phyloP scores from a whole-genome alignment of 2,329 filamentous ascomycete genomes.

The Neofusicoccum ribis region DNA sequence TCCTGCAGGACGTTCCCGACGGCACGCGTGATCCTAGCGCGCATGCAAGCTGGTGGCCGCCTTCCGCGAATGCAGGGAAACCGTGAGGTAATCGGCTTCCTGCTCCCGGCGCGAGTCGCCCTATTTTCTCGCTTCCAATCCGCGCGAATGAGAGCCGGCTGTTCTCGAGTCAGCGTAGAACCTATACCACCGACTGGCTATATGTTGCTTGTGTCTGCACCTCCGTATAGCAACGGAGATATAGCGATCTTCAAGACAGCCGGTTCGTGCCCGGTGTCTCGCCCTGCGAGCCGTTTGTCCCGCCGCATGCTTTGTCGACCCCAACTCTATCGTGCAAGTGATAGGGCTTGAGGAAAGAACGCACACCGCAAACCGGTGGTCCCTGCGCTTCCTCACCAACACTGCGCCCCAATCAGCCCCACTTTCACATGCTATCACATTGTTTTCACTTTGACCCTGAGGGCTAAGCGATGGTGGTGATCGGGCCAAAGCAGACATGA shows the following conservation, averaged over 20 bases:
- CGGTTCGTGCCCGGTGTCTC: no score
- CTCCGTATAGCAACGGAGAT: no score
- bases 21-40: background rate
- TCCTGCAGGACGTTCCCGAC: background rate
- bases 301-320: background rate
- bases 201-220: no score
- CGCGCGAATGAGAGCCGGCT: background rate
- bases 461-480: background rate
- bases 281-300: background rate
- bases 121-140: background rate
- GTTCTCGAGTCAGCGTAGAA: no score
- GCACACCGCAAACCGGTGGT: conserved; percentile 1
- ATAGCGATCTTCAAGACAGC: no score
- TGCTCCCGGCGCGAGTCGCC: background rate
- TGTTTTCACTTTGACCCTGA: background rate
- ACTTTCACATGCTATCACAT: conserved; percentile 9
- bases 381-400: background rate
- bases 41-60: background rate
- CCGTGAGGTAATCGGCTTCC: background rate
- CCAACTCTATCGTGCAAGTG: background rate
- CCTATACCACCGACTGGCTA: no score
- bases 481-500: background rate
- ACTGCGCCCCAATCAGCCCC: background rate
- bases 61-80: background rate
- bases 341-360: background rate